phyloP scores from a whole-genome alignment of 2,329 filamentous ascomycete species.

The Podosphaera fusca region DNA sequence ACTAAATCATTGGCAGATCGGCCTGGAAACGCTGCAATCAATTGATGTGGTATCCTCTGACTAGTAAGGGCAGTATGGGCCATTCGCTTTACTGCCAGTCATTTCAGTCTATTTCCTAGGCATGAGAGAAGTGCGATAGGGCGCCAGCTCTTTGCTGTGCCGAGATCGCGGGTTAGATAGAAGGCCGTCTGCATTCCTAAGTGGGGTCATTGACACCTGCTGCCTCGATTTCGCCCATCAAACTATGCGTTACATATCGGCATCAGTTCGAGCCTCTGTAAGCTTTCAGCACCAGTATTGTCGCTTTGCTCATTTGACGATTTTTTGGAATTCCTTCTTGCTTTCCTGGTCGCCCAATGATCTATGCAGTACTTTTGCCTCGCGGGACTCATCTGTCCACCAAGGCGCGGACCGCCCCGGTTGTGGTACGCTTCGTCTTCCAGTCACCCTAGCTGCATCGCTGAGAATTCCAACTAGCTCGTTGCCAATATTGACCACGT shows the following conservation, averaged over 20 bases:
- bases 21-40: background rate
- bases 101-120: background rate
- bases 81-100: background rate
- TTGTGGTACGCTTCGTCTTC: background rate
- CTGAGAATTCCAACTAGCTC: background rate
- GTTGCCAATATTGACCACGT: background rate
- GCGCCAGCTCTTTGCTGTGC: background rate
- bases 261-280: background rate
- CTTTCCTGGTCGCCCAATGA: background rate
- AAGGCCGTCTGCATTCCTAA: background rate
- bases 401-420: background rate
- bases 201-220: background rate
- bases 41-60: background rate
- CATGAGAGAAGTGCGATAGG: background rate
- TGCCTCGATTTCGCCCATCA: background rate
- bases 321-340: background rate
- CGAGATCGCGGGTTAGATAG: background rate
- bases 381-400: background rate
- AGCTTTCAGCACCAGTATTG: background rate
- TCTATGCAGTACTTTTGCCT: background rate
- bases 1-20: background rate
- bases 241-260: background rate
- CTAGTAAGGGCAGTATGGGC: background rate
- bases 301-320: background rate
- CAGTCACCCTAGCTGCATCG: background rate